phyloP scores from a whole-genome alignment of 345 rosid genomes.

The Populus nigra region DNA sequence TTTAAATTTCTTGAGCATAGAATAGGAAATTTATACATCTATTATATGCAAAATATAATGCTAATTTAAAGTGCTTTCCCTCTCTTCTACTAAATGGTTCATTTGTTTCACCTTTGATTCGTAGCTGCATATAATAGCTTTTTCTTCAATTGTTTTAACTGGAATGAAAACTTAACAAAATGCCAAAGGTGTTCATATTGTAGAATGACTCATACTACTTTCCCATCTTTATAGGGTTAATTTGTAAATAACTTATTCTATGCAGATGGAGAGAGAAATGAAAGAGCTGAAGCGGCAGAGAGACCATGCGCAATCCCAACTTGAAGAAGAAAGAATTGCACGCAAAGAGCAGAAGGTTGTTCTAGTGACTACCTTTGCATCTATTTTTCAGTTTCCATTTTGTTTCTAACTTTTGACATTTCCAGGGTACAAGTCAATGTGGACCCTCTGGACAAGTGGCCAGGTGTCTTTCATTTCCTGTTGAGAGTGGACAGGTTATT shows the following conservation, averaged over 20 bases:
- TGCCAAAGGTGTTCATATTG: not conserved
- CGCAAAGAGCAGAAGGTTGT: slow-evolving; percentile 72
- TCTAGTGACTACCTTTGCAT: slow-evolving; percentile 1
- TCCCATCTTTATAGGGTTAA: not conserved
- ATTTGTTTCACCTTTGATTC: not conserved
- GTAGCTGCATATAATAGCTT: not conserved
- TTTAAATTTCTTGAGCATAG: slow-evolving; percentile 1
- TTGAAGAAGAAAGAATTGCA: slow-evolving; percentile 68
- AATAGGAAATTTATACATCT: not conserved
- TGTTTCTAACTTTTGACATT: slow-evolving; percentile 15
- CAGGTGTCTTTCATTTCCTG: slow-evolving; percentile 72
- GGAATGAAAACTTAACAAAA: not conserved
- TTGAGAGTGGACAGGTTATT: slow-evolving; percentile 38
- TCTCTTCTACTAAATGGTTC: not conserved
- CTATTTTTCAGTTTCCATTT: not conserved
- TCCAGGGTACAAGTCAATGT: slow-evolving; percentile 48
- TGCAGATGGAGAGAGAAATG: slow-evolving; percentile 84
- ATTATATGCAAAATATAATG: not conserved
- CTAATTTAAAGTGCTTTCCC: not conserved
- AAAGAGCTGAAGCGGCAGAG: slow-evolving; percentile 92
- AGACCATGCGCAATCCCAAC: slow-evolving; percentile 78
- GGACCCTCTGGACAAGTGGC: slow-evolving; percentile 64
- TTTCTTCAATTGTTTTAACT: not conserved
- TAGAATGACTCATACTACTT: not conserved
- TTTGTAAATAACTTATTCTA: slow-evolving; percentile 7